phyloP scores from a whole-genome alignment of 1,284 basidiomycete genomes.

The Leccinum proliferum region DNA sequence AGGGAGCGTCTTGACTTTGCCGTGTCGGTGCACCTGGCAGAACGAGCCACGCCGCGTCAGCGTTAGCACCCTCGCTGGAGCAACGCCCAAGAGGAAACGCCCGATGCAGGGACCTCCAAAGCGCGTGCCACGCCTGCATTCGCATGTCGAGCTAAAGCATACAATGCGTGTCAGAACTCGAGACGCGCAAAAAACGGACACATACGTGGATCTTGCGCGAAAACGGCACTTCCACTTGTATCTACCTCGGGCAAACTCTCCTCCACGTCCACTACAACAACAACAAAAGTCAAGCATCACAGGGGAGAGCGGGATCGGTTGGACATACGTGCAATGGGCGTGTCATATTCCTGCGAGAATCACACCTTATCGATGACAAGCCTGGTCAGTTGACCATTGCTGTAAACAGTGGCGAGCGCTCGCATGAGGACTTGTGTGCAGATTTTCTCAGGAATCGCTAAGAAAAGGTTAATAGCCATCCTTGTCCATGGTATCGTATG shows the following conservation, averaged over 20 bases:
- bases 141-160: slow-evolving; percentile 24
- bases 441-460: slow-evolving; percentile 74
- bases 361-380: slow-evolving; percentile 78
- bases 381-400: slow-evolving; percentile 55
- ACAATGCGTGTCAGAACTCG: background rate
- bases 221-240: slow-evolving; percentile 47
- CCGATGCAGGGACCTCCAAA: slow-evolving; percentile 32
- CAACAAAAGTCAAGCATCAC: background rate
- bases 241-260: slow-evolving; percentile 37
- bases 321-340: slow-evolving; percentile 9
- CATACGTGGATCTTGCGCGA: slow-evolving; percentile 60
- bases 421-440: slow-evolving; percentile 48
- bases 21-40: too few relatives aligned
- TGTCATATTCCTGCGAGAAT: background rate
- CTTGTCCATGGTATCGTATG: slow-evolving; percentile 95
- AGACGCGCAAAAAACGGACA: background rate
- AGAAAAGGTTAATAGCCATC: slow-evolving; percentile 47
- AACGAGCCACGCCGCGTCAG: slow-evolving; percentile 5
- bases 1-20: slow-evolving; percentile 86
- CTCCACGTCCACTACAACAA: slow-evolving; percentile 19
- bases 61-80: background rate
- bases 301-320: too few relatives aligned
- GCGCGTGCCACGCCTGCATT: slow-evolving; percentile 23
- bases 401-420: slow-evolving; percentile 47
- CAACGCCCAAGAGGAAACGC: slow-evolving; percentile 22